phyloP scores from a whole-genome alignment of 345 rosid genomes.

The Odontarrhena argentea region DNA sequence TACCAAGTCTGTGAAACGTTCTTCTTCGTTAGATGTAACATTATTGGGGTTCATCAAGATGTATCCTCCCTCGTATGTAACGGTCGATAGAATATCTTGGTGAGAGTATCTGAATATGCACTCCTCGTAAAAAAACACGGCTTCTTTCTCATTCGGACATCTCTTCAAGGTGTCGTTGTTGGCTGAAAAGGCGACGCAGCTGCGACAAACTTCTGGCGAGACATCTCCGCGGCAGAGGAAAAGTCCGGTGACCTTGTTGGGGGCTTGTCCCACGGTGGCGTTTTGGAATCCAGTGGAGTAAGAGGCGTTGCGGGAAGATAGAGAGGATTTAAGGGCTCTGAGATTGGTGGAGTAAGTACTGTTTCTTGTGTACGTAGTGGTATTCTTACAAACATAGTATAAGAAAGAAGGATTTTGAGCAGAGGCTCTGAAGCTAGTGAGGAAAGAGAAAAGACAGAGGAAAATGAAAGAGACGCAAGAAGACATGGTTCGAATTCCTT shows the following conservation, averaged over 20 bases:
- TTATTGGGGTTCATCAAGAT: background rate
- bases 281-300: no score
- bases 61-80: no score
- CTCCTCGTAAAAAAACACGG: conserved; percentile 36
- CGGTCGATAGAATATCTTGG: background rate
- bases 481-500: no score
- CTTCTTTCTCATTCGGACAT: conserved; percentile 32
- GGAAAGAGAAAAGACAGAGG: no score
- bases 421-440: no score
- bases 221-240: no score
- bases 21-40: background rate
- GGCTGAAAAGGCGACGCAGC: conserved; percentile 33
- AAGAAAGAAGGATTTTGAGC: background rate
- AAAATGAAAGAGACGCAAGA: no score
- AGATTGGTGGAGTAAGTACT: conserved; percentile 44
- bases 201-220: conserved; percentile 19
- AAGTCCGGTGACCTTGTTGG: no score
- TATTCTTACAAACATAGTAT: background rate
- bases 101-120: conserved; percentile 29
- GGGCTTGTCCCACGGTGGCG: no score
- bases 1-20: background rate
- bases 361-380: conserved; percentile 36
- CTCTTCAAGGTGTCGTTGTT: background rate
- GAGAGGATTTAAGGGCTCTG: conserved; percentile 34
- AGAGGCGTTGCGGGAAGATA: no score